Evolutionary conservation across 306 rosid species (phyloP), one percentile per base, ranked within the genome.

Genomic region (Comarum palustre): DNA sequence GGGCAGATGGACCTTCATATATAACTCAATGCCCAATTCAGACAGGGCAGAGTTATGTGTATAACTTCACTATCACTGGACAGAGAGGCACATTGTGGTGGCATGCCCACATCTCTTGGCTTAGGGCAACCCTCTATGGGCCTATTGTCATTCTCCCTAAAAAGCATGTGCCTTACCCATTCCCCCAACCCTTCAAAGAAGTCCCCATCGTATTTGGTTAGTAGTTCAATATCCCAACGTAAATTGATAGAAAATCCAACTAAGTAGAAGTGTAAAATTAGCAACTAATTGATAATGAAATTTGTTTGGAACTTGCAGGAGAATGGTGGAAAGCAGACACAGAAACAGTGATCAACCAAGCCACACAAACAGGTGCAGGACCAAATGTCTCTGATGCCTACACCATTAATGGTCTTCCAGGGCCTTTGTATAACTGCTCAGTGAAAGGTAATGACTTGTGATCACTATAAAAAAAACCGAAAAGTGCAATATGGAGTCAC

Each of bases 301-400:
- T 14, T 57, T 50, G 0, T 6, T 27, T 38, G 20, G 55, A 77
- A 77, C 8, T 75, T 83, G 63, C 77, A 90, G 96, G 96, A 52
- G 96, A 87, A 4, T 90, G 92, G 92, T 90, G 96, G 96, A 90
- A 86, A 64, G 89, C 89, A 14, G 88, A 90, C 79, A 87, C 96
- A 55, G 96, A 87, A 73, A 50, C 74, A 9, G 11, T 90, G 36
- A 83, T 90, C 55, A 90, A 84, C 73, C 92, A 90, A 84, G 96
- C 92, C 66, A 77, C 22, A 69, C 58, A 78, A 69, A 87, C 86
- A 43, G 96, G 96, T 51, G 78, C 41, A 41, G 89, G 91, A 16
- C 92, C 96, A 41, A 90, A 86, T 83, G 12, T 69, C 71, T 90
- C 96, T 16, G 96, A 90, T 78, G 89, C 90, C 76, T 86, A 84